Evolutionary conservation across 306 rosid genomes (phyloP).

Genomic region (Pterocarpus macrocarpus): DNA sequence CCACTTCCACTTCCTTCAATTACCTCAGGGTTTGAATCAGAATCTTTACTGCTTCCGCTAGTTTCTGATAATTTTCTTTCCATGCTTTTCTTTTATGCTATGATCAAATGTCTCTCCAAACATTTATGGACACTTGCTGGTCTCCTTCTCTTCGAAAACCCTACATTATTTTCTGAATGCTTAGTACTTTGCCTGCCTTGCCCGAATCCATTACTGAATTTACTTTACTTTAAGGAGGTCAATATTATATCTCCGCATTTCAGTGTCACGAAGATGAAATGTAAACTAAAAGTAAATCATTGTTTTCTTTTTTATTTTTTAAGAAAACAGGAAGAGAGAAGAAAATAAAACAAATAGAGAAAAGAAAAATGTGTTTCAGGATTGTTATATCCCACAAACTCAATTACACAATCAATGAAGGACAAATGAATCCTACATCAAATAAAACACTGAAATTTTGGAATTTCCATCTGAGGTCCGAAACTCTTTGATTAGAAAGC

Average conservation of each 20-base stretch:
- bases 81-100: slow-evolving; percentile 32
- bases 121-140: slow-evolving; percentile 43
- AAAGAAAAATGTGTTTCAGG: slow-evolving; percentile 9
- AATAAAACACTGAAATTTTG: neutral
- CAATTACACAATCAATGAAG: slow-evolving; percentile 21
- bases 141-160: slow-evolving; percentile 44
- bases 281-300: neutral
- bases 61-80: slow-evolving; percentile 14
- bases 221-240: slow-evolving; percentile 7
- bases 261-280: slow-evolving; percentile 20
- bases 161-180: slow-evolving; percentile 37
- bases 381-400: slow-evolving; percentile 1
- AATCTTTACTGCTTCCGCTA: neutral
- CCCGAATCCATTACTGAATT: slow-evolving; percentile 47
- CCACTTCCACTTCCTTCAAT: slow-evolving; percentile 39
- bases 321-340: neutral
- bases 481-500: neutral
- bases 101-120: slow-evolving; percentile 40
- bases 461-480: neutral
- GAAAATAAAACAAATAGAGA: neutral
- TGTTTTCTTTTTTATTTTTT: neutral
- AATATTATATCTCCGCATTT: slow-evolving; percentile 1
- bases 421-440: neutral
- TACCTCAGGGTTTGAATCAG: slow-evolving; percentile 19
- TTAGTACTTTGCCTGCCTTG: slow-evolving; percentile 29